Conservation (phyloP, 192 early-diverging fungal species). For the Entomortierella parvispora region DNA sequence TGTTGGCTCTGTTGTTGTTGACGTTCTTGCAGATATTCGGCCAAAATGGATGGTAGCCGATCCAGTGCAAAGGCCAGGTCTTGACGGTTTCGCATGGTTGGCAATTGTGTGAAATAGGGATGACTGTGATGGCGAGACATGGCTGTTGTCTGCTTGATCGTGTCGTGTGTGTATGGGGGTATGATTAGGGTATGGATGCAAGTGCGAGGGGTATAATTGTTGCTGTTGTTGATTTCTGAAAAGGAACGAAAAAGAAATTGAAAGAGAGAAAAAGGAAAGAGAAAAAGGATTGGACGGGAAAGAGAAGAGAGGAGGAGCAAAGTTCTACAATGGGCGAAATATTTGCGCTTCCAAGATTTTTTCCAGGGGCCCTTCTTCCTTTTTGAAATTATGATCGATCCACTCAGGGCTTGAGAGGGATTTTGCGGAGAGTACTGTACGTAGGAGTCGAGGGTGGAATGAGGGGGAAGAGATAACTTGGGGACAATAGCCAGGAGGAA, state of each 20-base stretch:
- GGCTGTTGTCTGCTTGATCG: not conserved
- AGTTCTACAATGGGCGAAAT: no score
- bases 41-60: conserved; percentile 26
- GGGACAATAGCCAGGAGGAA: not conserved
- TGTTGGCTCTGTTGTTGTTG: not conserved
- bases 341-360: no score
- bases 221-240: not conserved
- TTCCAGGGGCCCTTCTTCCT: no score
- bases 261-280: conserved; percentile 4
- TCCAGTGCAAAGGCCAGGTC: conserved; percentile 46
- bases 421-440: no score
- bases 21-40: conserved; percentile 1
- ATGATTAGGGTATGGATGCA: not conserved
- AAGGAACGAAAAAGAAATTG: not conserved
- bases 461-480: no score
- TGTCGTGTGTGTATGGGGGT: not conserved
- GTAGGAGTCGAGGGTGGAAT: no score
- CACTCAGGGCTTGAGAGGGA: no score
- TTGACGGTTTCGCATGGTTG: conserved; percentile 41
- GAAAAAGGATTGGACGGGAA: not conserved
- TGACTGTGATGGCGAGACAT: no score
- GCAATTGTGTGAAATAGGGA: conserved; percentile 42
- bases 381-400: no score
- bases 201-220: no score
- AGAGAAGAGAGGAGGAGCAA: not conserved